Percentiles rank a stretch among this genome's conserved stretches.
These are phyloP conservation scores for Gastrolobium villosum DNA, from an alignment of 306 rosid genomes.

Conservation along the genomic window DNA sequence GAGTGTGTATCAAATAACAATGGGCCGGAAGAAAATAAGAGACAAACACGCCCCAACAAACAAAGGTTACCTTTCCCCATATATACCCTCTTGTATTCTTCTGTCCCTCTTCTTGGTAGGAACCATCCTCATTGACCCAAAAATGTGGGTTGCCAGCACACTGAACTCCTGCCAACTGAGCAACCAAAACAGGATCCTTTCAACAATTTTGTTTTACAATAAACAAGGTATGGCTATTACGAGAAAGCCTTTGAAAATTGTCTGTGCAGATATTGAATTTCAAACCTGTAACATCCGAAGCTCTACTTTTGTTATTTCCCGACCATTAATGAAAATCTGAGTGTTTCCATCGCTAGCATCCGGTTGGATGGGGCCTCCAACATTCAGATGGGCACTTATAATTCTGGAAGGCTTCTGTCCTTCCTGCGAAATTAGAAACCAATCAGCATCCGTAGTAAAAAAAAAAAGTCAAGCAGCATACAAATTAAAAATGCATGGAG, in stretches of 20 bases:
- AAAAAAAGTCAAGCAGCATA: constrained; percentile 11
- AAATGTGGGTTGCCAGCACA: constrained; percentile 99
- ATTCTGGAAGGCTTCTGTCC: constrained; percentile 92
- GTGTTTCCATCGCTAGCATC: constrained; percentile 98
- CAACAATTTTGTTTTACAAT: constrained; percentile 27
- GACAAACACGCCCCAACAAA: not conserved
- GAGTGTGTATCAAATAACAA: constrained; percentile 18
- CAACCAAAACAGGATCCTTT: constrained; percentile 41
- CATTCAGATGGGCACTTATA: constrained; percentile 91
- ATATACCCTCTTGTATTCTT: constrained; percentile 95
- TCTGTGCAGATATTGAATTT: constrained; percentile 38
- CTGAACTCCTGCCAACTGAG: constrained; percentile 97
- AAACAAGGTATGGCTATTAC: constrained; percentile 17
- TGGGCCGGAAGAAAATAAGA: constrained; percentile 6
- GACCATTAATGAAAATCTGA: constrained; percentile 90
- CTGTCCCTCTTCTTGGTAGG: constrained; percentile 99
- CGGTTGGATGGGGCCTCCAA: constrained; percentile 78
- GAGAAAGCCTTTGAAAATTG: constrained; percentile 20
- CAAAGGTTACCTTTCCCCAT: constrained; percentile 91
- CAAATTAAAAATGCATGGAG: constrained; percentile 30
- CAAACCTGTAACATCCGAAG: constrained; percentile 98
- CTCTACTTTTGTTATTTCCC: constrained; percentile 94
- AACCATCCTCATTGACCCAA: constrained; percentile 99
- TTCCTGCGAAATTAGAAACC: constrained; percentile 69
- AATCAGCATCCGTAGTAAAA: constrained; percentile 35